A percentile compares a stretch with the other conserved stretches of the same genome.
phyloP scores from a whole-genome alignment of 75 land plant species.

The Cupressus sempervirens region DNA sequence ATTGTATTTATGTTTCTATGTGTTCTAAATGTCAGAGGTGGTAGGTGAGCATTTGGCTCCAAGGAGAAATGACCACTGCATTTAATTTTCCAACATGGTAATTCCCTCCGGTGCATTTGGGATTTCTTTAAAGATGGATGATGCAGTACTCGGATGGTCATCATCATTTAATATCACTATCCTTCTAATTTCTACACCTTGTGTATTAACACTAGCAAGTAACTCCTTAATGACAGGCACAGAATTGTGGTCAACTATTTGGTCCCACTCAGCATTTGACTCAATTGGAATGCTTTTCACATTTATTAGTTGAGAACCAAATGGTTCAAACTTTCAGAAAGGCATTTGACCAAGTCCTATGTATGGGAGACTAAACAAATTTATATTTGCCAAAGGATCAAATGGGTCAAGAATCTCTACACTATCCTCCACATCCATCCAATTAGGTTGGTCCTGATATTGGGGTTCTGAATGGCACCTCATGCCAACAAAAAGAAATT shows the following conservation, averaged over 20 bases:
- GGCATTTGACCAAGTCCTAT: constrained; percentile 16
- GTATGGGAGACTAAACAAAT: constrained; percentile 37
- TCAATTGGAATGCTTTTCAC: constrained; percentile 72
- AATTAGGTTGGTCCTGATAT: constrained; percentile 35
- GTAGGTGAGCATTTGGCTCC: constrained; percentile 34
- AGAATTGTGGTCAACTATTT: constrained; percentile 15
- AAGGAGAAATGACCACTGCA: constrained; percentile 9
- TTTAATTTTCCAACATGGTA: too few species aligned
- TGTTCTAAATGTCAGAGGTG: too few species aligned
- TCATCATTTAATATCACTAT: constrained; percentile 47
- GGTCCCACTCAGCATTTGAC: constrained; percentile 40
- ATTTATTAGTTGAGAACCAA: constrained; percentile 64
- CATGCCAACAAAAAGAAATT: too few species aligned
- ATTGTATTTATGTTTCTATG: too few species aligned
- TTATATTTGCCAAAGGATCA: constrained; percentile 13
- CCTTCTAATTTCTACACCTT: constrained; percentile 34
- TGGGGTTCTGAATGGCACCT: too few species aligned
- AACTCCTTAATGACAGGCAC: constrained; percentile 51
- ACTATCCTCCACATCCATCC: constrained; percentile 70
- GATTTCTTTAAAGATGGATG: constrained; percentile 4
- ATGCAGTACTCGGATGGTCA: constrained; percentile 22
- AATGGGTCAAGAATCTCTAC: constrained; percentile 12
- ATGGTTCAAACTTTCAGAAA: constrained; percentile 22
- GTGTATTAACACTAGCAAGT: constrained; percentile 25
- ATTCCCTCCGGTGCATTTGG: constrained; percentile 7